Conservation (phyloP, 345 rosid genomes). For the Iberis pinnata region DNA sequence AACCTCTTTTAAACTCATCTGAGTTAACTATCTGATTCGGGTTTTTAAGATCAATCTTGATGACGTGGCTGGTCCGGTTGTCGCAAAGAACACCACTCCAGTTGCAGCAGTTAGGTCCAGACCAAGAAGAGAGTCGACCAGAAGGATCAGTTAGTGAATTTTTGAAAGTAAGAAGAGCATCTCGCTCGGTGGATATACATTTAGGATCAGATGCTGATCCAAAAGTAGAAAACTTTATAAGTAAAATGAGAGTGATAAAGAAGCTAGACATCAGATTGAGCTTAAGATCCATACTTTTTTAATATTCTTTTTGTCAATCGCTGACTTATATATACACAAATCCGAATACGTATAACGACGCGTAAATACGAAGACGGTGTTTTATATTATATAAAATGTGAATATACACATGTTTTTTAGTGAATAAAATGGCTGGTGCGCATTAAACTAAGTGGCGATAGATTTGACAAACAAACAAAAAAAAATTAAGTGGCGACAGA, state of each 20-base stretch:
- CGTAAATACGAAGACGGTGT: too few species aligned
- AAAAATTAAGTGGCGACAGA: too few species aligned
- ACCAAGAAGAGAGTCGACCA: constrained; percentile 40
- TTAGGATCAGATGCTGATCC: constrained; percentile 14
- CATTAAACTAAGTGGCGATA: too few species aligned
- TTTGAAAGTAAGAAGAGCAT: constrained; percentile 40
- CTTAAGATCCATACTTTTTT: not conserved
- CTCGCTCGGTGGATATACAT: constrained; percentile 31
- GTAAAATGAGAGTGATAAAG: constrained; percentile 10
- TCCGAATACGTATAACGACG: too few species aligned
- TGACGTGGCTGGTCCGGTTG: constrained; percentile 27
- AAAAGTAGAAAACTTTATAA: not conserved
- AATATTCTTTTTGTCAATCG: too few species aligned
- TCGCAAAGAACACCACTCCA: constrained; percentile 40
- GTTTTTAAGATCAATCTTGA: constrained; percentile 35
- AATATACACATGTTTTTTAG: too few species aligned
- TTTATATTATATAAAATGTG: too few species aligned
- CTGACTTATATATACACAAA: too few species aligned
- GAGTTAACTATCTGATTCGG: constrained; percentile 13
- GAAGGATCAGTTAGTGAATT: constrained; percentile 32
- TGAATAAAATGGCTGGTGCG: too few species aligned
- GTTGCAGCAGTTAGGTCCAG: constrained; percentile 42
- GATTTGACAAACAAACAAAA: too few species aligned
- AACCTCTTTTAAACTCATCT: constrained; percentile 21
- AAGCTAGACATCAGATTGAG: constrained; percentile 17